Evolutionary conservation across 345 rosid species (phyloP).

Genomic region (Lenwebbia sp.): DNA sequence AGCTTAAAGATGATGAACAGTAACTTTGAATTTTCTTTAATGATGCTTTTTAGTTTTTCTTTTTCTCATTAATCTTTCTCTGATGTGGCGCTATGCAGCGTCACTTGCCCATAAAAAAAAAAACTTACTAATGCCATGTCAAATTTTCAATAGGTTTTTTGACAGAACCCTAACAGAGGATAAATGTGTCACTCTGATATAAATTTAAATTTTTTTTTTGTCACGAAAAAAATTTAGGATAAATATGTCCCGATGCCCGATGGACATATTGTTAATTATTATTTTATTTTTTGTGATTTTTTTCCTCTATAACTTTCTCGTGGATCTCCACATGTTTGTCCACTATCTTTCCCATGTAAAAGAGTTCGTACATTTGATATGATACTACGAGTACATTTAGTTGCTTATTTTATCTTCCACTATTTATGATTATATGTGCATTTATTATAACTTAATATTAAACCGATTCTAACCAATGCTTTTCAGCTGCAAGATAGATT

Average conservation of each 20-base stretch:
- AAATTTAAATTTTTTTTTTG: background rate
- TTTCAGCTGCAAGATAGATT: no score
- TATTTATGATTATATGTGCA: background rate
- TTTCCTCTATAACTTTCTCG: background rate
- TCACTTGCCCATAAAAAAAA: no score
- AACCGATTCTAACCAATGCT: no score
- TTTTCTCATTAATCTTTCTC: background rate
- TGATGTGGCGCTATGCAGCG: no score
- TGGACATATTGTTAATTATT: no score
- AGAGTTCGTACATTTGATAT: background rate
- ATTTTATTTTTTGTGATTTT: background rate
- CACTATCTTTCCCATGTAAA: background rate
- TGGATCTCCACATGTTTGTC: background rate
- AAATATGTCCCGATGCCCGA: background rate
- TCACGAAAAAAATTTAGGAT: background rate
- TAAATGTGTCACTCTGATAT: background rate
- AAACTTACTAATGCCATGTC: no score
- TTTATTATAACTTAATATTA: no score
- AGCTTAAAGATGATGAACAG: background rate
- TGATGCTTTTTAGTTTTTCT: background rate
- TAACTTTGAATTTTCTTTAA: background rate
- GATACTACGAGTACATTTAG: background rate
- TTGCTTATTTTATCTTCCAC: background rate
- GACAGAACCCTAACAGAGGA: background rate
- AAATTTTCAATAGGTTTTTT: no score